Evolutionary conservation across 2,329 filamentous ascomycete species (phyloP), one percentile per base, ranked within the genome.

Genomic region (Geosmithia putterillii): DNA sequence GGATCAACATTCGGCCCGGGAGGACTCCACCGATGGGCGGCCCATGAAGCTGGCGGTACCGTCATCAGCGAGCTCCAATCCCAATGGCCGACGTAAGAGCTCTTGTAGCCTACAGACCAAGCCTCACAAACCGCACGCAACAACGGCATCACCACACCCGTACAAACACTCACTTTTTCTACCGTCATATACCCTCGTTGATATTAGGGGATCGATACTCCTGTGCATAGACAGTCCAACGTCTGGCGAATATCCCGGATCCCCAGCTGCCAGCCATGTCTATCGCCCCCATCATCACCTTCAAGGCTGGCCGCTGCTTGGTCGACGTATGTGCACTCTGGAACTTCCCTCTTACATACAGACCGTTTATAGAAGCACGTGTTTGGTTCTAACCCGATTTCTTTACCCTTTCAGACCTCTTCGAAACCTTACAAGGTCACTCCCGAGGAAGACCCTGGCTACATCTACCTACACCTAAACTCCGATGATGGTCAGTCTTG

Each of bases 381-480:
- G n/a, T n/a, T n/a, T n/a, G n/a, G 40, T 46, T 40, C 48, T 54
- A 42, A 58, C 46, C n/a, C n/a, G 12, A 14, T 12, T 40, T 18
- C 20, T 18, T 17, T 21, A 18, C 34, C 23, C 62, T 46, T 50
- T 42, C 36, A 64, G 62, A 53, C 54, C 46, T 73, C 71, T 43
- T 67, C 66, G 51, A 74, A 71, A 54, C 81, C 81, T 42, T 74
- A 73, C 60, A 86, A 81, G 63, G 80, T 94, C 57, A 84, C 79
- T 58, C 79, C 87, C 34, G 73, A 78, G 52, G 68, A 77, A 22
- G 82, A 79, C 8, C 80, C 79, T 5, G 90, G 90, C 53, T 95
- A 94, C 64, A 77, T 96, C 58, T 96, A 94, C 62, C 80, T 96
- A 44, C 95, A 94, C 62, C 80, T 96, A 44, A 95, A 92, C 65